These are phyloP conservation scores for Globisporangium rhizosaccharum DNA, from an alignment of 352 stramenopile genomes.

Conservation along the genomic window DNA sequence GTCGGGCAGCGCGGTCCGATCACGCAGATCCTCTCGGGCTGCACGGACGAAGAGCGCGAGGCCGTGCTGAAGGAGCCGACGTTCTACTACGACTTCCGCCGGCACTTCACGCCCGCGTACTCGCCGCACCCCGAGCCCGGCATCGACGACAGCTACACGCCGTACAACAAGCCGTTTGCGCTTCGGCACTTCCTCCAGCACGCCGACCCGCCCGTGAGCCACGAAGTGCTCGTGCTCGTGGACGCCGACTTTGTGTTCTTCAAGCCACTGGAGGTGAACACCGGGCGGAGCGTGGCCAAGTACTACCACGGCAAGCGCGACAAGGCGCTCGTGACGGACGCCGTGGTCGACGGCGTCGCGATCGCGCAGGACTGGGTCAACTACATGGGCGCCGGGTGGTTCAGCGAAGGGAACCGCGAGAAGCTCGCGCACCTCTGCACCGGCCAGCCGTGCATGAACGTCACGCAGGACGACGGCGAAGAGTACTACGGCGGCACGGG, in stretches of 20 bases:
- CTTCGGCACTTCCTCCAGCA: constrained; percentile 47
- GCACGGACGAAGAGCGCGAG: constrained; percentile 23
- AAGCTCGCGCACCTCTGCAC: constrained; percentile 13
- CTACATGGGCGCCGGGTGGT: constrained; percentile 6
- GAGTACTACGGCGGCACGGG: constrained; percentile 24
- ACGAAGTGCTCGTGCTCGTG: constrained; percentile 20
- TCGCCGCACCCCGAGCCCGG: constrained; percentile 28
- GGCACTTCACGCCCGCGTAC: constrained; percentile 46
- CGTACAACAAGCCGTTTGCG: constrained; percentile 53
- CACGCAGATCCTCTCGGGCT: constrained; percentile 48
- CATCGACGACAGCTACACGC: constrained; percentile 35
- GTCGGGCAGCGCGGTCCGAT: constrained; percentile 41
- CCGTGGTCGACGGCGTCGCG: constrained; percentile 17
- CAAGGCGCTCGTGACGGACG: constrained; percentile 8
- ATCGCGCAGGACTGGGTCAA: constrained; percentile 20
- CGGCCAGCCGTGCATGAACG: constrained; percentile 9
- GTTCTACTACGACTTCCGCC: constrained; percentile 51
- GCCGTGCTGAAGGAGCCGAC: constrained; percentile 26
- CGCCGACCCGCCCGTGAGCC: constrained; percentile 30
- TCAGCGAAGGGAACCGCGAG: constrained; percentile 15
- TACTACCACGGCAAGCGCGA: constrained; percentile 19
- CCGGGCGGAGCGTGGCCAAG: constrained; percentile 12
- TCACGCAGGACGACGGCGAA: constrained; percentile 9
- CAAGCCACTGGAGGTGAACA: constrained; percentile 24
- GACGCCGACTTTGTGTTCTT: constrained; percentile 18